Evolutionary conservation across 2,329 filamentous ascomycete genomes (phyloP).

Genomic region (Penicillium sp.): DNA sequence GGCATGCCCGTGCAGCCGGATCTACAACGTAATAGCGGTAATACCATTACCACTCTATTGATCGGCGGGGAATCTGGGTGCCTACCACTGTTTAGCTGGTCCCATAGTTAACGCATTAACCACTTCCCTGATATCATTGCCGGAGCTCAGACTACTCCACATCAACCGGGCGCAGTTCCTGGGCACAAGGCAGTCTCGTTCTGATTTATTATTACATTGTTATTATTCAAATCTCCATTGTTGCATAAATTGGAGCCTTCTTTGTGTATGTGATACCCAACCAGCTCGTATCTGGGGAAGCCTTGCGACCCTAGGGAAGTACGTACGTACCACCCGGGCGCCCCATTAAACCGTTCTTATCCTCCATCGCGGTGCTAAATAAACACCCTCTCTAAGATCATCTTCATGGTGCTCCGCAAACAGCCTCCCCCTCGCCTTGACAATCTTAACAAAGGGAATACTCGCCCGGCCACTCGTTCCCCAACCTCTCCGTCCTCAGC

Average conservation of each 20-base stretch:
- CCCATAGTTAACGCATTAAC: background rate
- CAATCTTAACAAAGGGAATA: slow-evolving; percentile 33
- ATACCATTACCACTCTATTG: background rate
- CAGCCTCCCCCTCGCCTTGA: slow-evolving; percentile 38
- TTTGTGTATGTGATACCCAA: background rate
- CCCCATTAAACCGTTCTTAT: background rate
- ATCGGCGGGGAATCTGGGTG: slow-evolving; percentile 1
- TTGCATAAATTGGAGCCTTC: background rate
- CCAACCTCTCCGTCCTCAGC: slow-evolving; percentile 33
- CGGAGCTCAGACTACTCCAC: background rate
- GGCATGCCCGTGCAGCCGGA: fast-evolving
- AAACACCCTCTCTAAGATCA: background rate
- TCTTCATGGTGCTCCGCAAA: slow-evolving; percentile 43
- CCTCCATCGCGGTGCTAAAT: background rate
- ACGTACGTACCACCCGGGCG: background rate
- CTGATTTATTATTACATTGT: background rate
- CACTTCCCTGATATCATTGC: background rate
- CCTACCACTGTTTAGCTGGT: background rate
- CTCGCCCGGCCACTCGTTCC: slow-evolving; percentile 31
- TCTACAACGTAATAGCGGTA: background rate
- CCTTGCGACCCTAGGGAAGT: background rate
- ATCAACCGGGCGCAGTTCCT: background rate
- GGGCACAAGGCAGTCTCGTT: background rate
- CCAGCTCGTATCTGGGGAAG: slow-evolving; percentile 2
- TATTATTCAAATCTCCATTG: background rate